Base-by-base conservation (phyloP, 2,329 filamentous ascomycete genomes). In the Parafenestella ontariensis region DNA sequence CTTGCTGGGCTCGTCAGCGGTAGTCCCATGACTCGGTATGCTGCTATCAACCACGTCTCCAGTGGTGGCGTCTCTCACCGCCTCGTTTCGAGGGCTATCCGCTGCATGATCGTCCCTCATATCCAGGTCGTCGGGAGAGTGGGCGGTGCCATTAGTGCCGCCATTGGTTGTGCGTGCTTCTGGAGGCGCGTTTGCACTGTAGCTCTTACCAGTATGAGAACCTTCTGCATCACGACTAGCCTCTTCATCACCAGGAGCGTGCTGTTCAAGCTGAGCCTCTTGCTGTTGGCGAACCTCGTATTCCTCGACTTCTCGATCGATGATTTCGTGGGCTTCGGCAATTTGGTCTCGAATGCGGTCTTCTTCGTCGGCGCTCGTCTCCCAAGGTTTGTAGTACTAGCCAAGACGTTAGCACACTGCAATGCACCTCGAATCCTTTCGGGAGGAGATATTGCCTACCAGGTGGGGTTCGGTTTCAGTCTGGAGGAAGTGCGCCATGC, bases 301-400 rank as follows among this genome's bases (percentile, higher is more conserved):
- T 18, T 88, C 85, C 46, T 82, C 81, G 23, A 82, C 71, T 72
- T 97, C 91, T 52, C 78, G 81, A 17, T 85, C 82, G 61, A 96
- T 86, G 6, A 73, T 80, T 1, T 79, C 81, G 72, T 92, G 83
- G 15, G 84, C 85, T 47, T 89, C 85, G 42, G 83, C 80, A 24
- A 91, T 81, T 73, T 96, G 93, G 4, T 83, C 79, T 41, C 87
- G 83, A 70, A 97, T 90, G 10, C 76, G 81, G 5, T 86, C 83
- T 73, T 93, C 86, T 72, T 97, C 89, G 40, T 85, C 82, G 5
- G 79, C 74, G 28, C 85, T 86, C 51, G 90, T 81, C 65, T 92
- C 87, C 89, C 90, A 96, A 0, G 94, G 94, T 41, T 89, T 87
- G 75, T 95, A 97, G 74, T 89, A 94, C 92, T 96, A 61, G 37